phyloP scores from a whole-genome alignment of 345 rosid genomes.

The Aethionema arabicum region DNA sequence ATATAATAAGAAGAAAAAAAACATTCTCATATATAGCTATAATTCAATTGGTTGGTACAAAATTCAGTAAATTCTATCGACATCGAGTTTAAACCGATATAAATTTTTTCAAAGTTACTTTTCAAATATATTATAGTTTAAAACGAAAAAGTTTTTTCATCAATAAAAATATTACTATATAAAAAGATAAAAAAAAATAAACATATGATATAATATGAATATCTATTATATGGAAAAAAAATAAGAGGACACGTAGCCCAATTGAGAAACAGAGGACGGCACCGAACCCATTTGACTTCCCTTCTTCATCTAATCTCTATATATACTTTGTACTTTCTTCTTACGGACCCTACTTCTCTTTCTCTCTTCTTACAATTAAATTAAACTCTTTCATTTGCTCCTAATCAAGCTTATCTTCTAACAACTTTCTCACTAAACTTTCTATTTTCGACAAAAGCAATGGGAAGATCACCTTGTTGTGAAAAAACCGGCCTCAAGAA shows the following conservation, averaged over 20 bases:
- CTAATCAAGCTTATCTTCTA: not conserved
- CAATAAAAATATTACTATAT: not conserved
- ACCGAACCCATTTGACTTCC: conserved; percentile 80
- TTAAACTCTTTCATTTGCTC: conserved; percentile 14
- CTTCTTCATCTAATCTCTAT: conserved; percentile 38
- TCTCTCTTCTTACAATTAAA: conserved; percentile 18
- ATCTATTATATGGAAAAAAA: not conserved
- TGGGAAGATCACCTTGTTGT: conserved; percentile 89
- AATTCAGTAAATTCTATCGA: no score
- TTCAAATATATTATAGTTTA: no score
- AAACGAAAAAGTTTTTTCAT: no score
- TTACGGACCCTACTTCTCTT: conserved; percentile 39
- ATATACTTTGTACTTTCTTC: conserved; percentile 38
- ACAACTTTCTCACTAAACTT: not conserved
- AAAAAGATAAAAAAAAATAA: conserved; percentile 10
- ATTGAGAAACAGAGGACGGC: conserved; percentile 62
- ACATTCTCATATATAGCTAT: no score
- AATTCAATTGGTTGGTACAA: no score
- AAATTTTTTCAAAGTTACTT: no score
- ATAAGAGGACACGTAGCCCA: conserved; percentile 63
- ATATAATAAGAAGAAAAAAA: no score
- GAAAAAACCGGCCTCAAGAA: conserved; percentile 74
- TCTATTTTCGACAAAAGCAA: conserved; percentile 18
- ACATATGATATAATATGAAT: not conserved
- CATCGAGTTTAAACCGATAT: no score